phyloP scores from a whole-genome alignment of 345 rosid species.

The Syzygium aqueum region DNA sequence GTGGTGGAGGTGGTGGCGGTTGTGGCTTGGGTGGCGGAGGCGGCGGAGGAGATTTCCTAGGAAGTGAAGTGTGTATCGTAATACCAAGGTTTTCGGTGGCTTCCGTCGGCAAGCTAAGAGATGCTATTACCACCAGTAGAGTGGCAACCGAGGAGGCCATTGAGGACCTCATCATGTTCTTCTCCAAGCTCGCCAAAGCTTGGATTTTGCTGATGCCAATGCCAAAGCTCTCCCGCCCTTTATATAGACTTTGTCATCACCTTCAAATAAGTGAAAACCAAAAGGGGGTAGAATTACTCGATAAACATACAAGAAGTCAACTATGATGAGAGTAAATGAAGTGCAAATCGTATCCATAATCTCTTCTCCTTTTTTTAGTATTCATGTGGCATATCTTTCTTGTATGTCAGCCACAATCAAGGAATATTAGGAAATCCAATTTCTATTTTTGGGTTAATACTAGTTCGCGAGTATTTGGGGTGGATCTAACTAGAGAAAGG shows the following conservation, averaged over 20 bases:
- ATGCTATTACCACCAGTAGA: background rate
- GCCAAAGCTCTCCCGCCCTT: background rate
- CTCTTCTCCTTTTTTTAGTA: no score
- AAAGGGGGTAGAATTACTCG: no score
- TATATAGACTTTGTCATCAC: background rate
- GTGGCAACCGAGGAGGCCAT: background rate
- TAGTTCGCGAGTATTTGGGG: no score
- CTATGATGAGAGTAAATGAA: background rate
- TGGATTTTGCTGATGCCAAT: background rate
- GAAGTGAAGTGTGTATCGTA: no score
- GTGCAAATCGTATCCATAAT: no score
- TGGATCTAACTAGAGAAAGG: no score
- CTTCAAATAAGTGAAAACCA: background rate
- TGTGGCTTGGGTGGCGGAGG: background rate
- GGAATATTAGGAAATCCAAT: no score
- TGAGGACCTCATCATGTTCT: background rate
- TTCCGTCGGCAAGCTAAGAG: background rate
- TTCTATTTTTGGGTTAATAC: no score
- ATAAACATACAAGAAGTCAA: background rate
- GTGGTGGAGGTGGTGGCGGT: background rate
- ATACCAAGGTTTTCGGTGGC: background rate
- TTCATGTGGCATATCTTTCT: no score
- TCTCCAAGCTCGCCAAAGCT: background rate
- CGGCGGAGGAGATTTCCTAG: no score
- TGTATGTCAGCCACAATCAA: no score